Conservation (phyloP, 805 yeast genomes). For the Brettanomyces sp. region DNA sequence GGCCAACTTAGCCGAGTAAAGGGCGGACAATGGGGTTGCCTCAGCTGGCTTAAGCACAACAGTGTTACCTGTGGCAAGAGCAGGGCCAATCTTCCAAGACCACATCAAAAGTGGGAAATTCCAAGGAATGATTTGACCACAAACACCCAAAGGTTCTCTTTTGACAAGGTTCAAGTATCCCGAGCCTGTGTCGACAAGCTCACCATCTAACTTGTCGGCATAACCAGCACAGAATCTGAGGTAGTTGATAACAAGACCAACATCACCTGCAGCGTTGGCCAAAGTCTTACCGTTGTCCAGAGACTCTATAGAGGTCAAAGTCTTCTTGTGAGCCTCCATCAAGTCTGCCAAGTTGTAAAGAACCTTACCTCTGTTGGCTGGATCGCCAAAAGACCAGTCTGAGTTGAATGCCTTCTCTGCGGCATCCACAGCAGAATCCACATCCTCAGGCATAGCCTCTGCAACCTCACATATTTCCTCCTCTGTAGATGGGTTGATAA, state of each 20-base stretch:
- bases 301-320: constrained; percentile 73
- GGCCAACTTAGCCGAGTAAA: constrained; percentile 59
- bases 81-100: constrained; percentile 93
- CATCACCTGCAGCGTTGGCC: constrained; percentile 63
- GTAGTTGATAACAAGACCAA: constrained; percentile 57
- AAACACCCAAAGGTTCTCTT: constrained; percentile 89
- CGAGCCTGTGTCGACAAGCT: constrained; percentile 63
- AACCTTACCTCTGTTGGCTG: constrained; percentile 54
- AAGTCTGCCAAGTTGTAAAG: constrained; percentile 69
- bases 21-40: constrained; percentile 83
- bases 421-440: constrained; percentile 77
- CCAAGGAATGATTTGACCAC: constrained; percentile 97
- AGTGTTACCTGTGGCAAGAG: constrained; percentile 83
- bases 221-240: constrained; percentile 83
- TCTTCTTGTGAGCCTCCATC: constrained; percentile 62
- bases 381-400: constrained; percentile 63
- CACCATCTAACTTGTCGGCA: constrained; percentile 82
- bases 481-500: constrained; percentile 61
- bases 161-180: constrained; percentile 69
- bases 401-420: constrained; percentile 67
- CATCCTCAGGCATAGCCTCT: constrained; percentile 72
- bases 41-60: constrained; percentile 86
- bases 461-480: constrained; percentile 59
- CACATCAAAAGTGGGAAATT: constrained; percentile 92
- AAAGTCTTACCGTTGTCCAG: constrained; percentile 86